phyloP scores from a whole-genome alignment of 495 filamentous ascomycete species.

The Hypoxylon rickii region DNA sequence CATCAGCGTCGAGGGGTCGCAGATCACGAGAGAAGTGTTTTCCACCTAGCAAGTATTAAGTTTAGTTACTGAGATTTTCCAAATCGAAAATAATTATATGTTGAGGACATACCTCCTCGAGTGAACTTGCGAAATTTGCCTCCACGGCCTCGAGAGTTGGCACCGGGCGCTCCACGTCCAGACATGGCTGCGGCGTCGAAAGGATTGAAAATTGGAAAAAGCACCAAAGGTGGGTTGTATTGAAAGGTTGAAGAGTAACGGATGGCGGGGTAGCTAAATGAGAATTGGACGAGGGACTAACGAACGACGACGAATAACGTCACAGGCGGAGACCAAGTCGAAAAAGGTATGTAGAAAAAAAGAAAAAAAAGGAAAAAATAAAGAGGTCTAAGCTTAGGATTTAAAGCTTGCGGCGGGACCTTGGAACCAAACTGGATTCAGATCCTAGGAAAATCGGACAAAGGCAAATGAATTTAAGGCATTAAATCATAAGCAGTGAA shows the following conservation, averaged over 20 bases:
- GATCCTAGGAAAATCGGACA: too few species aligned
- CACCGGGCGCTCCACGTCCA: conserved; percentile 57
- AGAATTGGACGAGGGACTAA: background rate
- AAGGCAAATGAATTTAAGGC: too few species aligned
- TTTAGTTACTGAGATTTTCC: conserved; percentile 3
- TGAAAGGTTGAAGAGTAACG: conserved; percentile 1
- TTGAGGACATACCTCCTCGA: conserved; percentile 72
- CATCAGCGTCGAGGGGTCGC: conserved; percentile 82
- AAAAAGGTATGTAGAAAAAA: too few species aligned
- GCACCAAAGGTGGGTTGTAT: too few species aligned
- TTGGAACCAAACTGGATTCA: too few species aligned
- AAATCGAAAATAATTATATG: background rate
- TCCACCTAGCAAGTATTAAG: conserved; percentile 63
- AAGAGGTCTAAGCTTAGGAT: too few species aligned
- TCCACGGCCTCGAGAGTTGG: conserved; percentile 70
- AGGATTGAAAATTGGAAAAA: conserved; percentile 10
- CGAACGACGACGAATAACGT: background rate
- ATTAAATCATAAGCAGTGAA: background rate
- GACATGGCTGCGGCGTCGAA: conserved; percentile 55
- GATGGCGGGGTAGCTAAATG: conserved; percentile 20
- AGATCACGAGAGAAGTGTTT: conserved; percentile 93
- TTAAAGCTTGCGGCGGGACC: too few species aligned
- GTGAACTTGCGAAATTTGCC: conserved; percentile 94
- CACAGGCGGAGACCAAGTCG: background rate
- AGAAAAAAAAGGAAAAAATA: too few species aligned